Conservation (phyloP, 1,139 yeast species). For the Taiozyma sp. region DNA sequence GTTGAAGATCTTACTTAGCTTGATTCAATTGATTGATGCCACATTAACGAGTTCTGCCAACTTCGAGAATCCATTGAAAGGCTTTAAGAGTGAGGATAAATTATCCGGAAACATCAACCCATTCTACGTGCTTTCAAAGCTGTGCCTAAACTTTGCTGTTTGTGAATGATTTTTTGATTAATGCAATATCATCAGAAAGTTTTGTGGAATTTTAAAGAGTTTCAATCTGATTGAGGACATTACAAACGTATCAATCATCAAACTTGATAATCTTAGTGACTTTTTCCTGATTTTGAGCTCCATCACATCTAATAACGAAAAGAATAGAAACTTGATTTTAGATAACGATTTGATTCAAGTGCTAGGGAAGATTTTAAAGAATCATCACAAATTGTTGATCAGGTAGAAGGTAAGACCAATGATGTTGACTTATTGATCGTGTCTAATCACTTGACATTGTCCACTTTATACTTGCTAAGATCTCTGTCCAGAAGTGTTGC, state of each 20-base stretch:
- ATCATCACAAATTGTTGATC: constrained; percentile 21
- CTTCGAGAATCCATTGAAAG: constrained; percentile 6
- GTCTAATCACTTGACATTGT: constrained; percentile 27
- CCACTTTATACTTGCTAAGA: constrained; percentile 55
- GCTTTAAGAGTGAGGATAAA: constrained; percentile 15
- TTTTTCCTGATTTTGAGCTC: constrained; percentile 30
- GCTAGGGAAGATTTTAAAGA: constrained; percentile 25
- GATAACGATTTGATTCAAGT: constrained; percentile 25
- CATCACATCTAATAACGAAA: constrained; percentile 28
- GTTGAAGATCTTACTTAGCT: constrained; percentile 26
- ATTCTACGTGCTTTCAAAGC: constrained; percentile 26
- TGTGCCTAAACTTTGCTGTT: constrained; percentile 27
- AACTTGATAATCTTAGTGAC: constrained; percentile 27
- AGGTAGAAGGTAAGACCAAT: background rate
- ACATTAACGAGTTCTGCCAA: background rate
- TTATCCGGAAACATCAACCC: constrained; percentile 25
- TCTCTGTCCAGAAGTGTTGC: constrained; percentile 75
- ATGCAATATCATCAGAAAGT: constrained; percentile 26
- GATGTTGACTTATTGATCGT: constrained; percentile 8
- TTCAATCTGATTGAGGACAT: constrained; percentile 19
- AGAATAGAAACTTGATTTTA: constrained; percentile 27
- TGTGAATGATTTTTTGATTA: constrained; percentile 28
- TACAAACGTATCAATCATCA: constrained; percentile 12
- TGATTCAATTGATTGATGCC: constrained; percentile 25
- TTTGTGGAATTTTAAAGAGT: constrained; percentile 25